Evolutionary conservation across 371 early-diverging fungal species (phyloP), one percentile per base, ranked within the genome.

Genomic region (Apophysomyces trapeziformis): DNA sequence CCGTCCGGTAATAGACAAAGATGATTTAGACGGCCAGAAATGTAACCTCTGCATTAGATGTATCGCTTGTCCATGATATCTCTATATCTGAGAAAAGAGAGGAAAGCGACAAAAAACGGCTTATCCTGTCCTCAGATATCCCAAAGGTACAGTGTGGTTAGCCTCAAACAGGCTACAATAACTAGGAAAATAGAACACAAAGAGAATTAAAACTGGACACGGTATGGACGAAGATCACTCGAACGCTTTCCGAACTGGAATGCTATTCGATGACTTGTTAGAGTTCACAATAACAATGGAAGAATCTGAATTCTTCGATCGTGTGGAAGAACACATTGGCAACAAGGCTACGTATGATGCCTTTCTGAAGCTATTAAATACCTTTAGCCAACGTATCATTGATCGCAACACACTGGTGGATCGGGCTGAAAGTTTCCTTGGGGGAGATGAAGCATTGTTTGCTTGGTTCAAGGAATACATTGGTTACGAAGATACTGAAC

Each of bases 291-390:
- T 65, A 41, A 77, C 83, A 7, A 63, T 79, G 11, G 94, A 94
- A 57, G 98, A 97, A 70, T 77, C 92, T 1, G 92, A 90, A 18
- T 95, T 96, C 72, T 97, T 98, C 80, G 97, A 95, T 57, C 80
- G 87, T 5, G 90, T 93, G 67, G 93, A 95, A 80, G 80, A 85
- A 65, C 77, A 87, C 61, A 85, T 97, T 61, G 87, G 87, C 5
- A 91, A 94, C 78, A 91, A 92, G 62, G 70, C 83, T 12, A 89
- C 95, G 0, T 97, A 97, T 76, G 85, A 88, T 66, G 95, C 96
- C 68, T 99, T 99, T 77, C 78, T 99, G 44, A 97, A 96, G 75
- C 80, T 96, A 4, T 77, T 99, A n/a, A 97, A 98, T 70, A 79
- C 97, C 38, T 99, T 92, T 79, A 96, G 93, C 71, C 97, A 99